Evolutionary conservation across 352 stramenopile genomes (phyloP), one percentile per base, ranked within the genome.

Genomic region (Globisporangium parvum): DNA sequence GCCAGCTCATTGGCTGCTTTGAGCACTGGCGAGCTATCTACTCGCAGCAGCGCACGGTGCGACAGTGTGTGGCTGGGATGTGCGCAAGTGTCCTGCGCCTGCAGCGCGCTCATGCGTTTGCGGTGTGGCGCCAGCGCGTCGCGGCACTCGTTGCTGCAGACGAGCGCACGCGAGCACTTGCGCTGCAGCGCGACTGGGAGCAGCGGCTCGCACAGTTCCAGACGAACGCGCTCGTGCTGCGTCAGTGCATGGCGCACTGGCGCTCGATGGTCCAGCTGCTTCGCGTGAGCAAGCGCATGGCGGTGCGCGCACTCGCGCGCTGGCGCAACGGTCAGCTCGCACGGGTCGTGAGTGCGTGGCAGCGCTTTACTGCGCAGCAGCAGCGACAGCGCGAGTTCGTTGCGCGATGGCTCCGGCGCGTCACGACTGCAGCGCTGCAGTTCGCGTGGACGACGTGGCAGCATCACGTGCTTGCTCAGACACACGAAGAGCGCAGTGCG

Each of bases 131-230:
- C 55, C 45, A 63, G 2, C 46, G 45, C 23, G 56, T 54, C 42
- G 21, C 1, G 6, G 39, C 58, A 20, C 20, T 60, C 1, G 63
- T 53, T 47, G 55, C 61, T 42, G 28, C 57, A 4, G 21, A 44
- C 9, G 57, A 73, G 42, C 33, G 54, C 2, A 44, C 21, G 17
- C 58, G 69, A 6, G 51, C 66, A 12, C 47, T 59, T 6, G n/a
- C 63, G n/a, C 51, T 69, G 47, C 59, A 77, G 26, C 49, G 41
- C 2, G 50, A 55, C 44, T 73, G 60, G 60, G 64, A 78, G 20
- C 52, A 44, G 35, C 56, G 57, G 11, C 52, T 75, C 1, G 42
- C 33, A 3, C 61, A 75, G 37, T 33, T 51, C 0, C 75, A 79
- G 49, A 12, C 20, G 11, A 45, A 70, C 6, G 40, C 70, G 14